phyloP scores from a whole-genome alignment of 176 grass and related monocot genomes.

The Carex kokanica region DNA sequence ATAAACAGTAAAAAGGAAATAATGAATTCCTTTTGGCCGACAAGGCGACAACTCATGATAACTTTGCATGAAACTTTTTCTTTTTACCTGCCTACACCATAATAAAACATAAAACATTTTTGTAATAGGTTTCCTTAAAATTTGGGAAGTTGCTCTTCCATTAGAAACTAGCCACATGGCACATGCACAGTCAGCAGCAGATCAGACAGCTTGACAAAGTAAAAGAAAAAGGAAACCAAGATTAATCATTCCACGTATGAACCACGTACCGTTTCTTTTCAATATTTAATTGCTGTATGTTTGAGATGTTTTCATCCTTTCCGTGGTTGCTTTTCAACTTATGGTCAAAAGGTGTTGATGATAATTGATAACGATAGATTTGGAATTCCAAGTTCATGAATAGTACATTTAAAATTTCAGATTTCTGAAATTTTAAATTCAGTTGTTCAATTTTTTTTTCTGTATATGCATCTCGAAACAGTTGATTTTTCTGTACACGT shows the following conservation, averaged over 20 bases:
- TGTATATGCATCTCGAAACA: too few relatives aligned
- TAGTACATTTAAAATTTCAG: too few relatives aligned
- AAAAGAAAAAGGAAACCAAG: not conserved
- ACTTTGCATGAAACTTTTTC: not conserved
- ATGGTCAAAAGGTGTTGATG: not conserved
- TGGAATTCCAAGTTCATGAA: too few relatives aligned
- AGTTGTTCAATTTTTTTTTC: too few relatives aligned
- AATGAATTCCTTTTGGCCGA: too few relatives aligned
- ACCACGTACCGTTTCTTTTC: not conserved
- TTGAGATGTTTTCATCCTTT: not conserved
- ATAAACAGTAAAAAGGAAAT: too few relatives aligned
- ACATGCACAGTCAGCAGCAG: not conserved
- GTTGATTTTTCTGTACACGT: too few relatives aligned
- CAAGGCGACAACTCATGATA: not conserved
- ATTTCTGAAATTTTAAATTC: too few relatives aligned
- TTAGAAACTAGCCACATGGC: conserved; percentile 6
- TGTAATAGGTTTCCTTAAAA: not conserved
- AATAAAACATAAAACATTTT: not conserved
- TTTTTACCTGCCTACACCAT: not conserved
- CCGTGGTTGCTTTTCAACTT: not conserved
- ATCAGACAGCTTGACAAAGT: not conserved
- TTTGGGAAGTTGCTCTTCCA: not conserved
- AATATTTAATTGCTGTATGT: not conserved
- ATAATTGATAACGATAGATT: too few relatives aligned
- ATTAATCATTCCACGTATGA: not conserved